Evolutionary conservation across 805 yeast genomes (phyloP).

Genomic region (Nakazawaea populi): DNA sequence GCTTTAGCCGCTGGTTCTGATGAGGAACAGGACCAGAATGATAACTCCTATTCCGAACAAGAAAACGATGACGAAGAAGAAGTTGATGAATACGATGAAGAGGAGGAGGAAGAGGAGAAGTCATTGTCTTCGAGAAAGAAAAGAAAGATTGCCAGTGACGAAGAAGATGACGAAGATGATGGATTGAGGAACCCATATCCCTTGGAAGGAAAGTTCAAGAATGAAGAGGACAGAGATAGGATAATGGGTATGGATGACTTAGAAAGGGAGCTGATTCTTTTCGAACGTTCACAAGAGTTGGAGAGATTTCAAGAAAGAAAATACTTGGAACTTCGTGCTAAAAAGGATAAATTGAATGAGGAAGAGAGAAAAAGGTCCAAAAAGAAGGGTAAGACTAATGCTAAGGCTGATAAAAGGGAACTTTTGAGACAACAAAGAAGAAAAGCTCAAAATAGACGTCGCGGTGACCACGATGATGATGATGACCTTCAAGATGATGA

Average conservation of each 20-base stretch:
- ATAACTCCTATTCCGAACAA: slow-evolving; percentile 31
- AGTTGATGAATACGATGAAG: slow-evolving; percentile 25
- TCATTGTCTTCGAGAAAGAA: slow-evolving; percentile 23
- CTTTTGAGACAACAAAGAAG: slow-evolving; percentile 22
- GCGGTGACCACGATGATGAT: slow-evolving; percentile 26
- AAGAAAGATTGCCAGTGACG: slow-evolving; percentile 23
- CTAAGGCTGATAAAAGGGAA: slow-evolving; percentile 26
- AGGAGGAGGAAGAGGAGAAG: slow-evolving; percentile 32
- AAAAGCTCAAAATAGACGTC: slow-evolving; percentile 9
- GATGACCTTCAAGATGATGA: slow-evolving; percentile 37
- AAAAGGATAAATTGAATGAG: slow-evolving; percentile 23
- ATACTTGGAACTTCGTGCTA: slow-evolving; percentile 78
- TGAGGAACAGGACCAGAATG: slow-evolving; percentile 26
- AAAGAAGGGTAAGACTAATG: slow-evolving; percentile 6
- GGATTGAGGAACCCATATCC: slow-evolving; percentile 77
- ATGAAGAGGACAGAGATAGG: slow-evolving; percentile 66
- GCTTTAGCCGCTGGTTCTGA: slow-evolving; percentile 75
- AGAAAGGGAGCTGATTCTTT: slow-evolving; percentile 84
- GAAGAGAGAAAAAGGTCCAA: slow-evolving; percentile 6
- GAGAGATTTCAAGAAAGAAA: slow-evolving; percentile 82
- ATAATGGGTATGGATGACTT: slow-evolving; percentile 79
- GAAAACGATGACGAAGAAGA: slow-evolving; percentile 18
- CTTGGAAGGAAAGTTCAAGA: slow-evolving; percentile 82
- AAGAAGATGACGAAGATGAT: slow-evolving; percentile 28
- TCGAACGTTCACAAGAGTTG: slow-evolving; percentile 89